These are phyloP conservation scores for Haematococcus sp. DNA, from an alignment of 139 green algal species.

Conservation along the genomic window DNA sequence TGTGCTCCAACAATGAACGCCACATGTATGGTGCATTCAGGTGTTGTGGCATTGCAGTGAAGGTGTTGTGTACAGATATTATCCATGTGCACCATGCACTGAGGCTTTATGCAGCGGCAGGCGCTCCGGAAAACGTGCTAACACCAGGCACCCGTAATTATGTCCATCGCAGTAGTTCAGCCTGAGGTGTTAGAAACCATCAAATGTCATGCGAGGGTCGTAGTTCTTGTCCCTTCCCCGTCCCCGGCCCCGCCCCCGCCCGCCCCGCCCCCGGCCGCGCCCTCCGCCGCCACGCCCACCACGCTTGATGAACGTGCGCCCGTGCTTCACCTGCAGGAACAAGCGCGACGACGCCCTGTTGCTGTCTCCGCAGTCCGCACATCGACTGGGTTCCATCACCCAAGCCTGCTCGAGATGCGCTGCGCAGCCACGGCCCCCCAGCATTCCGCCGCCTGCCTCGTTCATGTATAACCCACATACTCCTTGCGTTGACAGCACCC, in stretches of 20 bases:
- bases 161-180: no score
- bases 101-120: no score
- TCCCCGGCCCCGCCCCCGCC: constrained; percentile 40
- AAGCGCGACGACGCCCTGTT: background rate
- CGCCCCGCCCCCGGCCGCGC: constrained; percentile 40
- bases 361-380: background rate
- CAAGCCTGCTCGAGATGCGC: background rate
- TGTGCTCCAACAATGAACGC: no score
- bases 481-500: background rate
- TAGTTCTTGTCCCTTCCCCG: constrained; percentile 36
- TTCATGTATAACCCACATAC: no score
- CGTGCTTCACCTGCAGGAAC: constrained; percentile 68
- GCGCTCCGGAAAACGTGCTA: no score
- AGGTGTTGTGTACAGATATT: no score
- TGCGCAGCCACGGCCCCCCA: background rate
- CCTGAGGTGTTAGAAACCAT: constrained; percentile 67
- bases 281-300: constrained; percentile 32
- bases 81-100: no score
- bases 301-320: constrained; percentile 45
- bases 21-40: no score
- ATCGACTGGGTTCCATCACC: no score
- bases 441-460: no score
- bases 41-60: no score
- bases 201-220: constrained; percentile 69
- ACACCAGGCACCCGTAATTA: no score